Base-by-base conservation (phyloP, 164 flowering plant genomes). In the Aristolochia californica region DNA sequence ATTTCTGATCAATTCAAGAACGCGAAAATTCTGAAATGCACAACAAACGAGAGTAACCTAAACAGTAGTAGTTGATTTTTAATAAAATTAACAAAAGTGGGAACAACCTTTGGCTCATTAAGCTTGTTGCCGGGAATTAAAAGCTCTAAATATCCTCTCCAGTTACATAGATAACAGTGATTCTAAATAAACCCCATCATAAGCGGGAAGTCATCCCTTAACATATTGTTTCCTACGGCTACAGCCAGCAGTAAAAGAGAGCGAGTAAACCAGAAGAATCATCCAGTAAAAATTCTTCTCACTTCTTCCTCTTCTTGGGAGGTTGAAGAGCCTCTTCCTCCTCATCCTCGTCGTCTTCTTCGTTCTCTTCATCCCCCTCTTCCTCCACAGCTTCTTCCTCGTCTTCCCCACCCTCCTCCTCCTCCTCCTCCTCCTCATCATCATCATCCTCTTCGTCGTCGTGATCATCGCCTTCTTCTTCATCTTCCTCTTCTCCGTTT, bases 241-340 rank as follows among this genome's bases (percentile, higher is more conserved):
- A 51, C 21, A 22, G 43, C 16, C 34, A 27, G 18, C 18, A n/a
- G 21, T 27, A 21, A 16, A 10, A 12, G n/a, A 30, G 57, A 27
- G 22, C n/a, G n/a, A n/a, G 17, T 13, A 54, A 54, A n/a, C n/a
- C 23, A 7, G 43, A 28, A 28, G 43, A 54, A 27, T 16, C 34
- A 25, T 13, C 38, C 8, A 17, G 15, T 7, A 54, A 34, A 34
- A 34, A 5, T 34, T 54, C 30, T 43, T 24, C 11, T 67, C 50
- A 76, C 77, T 79, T 79, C 80, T 76, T 79, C 73, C 83, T 77
- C 77, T 79, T 79, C 73, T 77, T 79, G 10, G 83, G 83, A 23
- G 83, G 83, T 57, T 75, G 83, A 10, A 77, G 80, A 24, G 74
- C 73, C 66, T 75, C 81, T 30, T 80, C 81, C 0, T 80, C 84